A percentile compares a stretch with the other conserved stretches of the same genome.
These are phyloP conservation scores for Tuber microsphaerosporum DNA, from an alignment of 495 filamentous ascomycete genomes.

Conservation along the genomic window DNA sequence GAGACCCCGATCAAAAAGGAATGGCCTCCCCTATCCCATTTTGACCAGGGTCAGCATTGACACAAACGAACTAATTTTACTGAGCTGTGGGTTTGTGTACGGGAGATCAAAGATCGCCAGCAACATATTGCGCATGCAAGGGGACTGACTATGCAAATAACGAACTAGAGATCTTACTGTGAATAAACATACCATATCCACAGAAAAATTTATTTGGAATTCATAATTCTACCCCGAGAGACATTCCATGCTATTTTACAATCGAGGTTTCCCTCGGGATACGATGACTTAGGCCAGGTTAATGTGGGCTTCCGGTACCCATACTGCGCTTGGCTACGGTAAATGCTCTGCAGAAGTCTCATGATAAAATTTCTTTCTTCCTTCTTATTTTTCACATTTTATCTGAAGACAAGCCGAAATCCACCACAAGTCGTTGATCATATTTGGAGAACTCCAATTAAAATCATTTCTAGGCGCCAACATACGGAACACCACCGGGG, in stretches of 20 bases:
- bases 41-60: background rate
- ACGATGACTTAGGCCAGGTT: background rate
- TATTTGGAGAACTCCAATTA: background rate
- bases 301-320: background rate
- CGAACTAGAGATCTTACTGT: background rate
- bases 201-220: background rate
- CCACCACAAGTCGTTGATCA: background rate
- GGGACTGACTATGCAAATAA: background rate
- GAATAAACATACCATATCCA: background rate
- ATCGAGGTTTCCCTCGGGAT: background rate
- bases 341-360: background rate
- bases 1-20: background rate
- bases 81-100: background rate
- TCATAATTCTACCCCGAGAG: background rate
- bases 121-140: slow-evolving; percentile 1
- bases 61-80: background rate
- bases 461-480: slow-evolving; percentile 2
- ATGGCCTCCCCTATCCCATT: background rate
- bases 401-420: background rate
- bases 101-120: background rate
- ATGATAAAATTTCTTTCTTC: background rate
- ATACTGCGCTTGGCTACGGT: background rate
- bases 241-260: background rate
- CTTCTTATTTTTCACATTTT: background rate
- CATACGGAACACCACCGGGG: background rate